phyloP scores from a whole-genome alignment of 495 filamentous ascomycete species.

The Xylaria grammica region DNA sequence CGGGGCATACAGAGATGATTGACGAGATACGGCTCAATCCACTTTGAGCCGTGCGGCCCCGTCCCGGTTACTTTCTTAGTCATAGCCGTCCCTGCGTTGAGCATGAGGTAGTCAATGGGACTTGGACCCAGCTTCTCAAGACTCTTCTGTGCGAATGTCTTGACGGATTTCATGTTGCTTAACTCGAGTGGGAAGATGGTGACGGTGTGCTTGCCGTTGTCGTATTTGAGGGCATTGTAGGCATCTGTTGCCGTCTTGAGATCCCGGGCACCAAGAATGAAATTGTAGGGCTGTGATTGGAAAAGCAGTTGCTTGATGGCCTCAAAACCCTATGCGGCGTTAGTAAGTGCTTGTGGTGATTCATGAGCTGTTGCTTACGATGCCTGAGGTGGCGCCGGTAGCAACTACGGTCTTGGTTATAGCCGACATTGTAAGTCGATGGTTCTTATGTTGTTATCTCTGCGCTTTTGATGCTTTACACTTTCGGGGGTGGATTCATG shows the following conservation, averaged over 20 bases:
- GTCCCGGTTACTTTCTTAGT: conserved; percentile 28
- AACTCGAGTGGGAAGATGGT: conserved; percentile 51
- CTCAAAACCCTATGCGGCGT: conserved; percentile 47
- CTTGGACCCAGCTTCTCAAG: conserved; percentile 43
- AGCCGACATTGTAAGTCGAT: conserved; percentile 33
- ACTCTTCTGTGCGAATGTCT: conserved; percentile 43
- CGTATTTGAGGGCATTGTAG: conserved; percentile 42
- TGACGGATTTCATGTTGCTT: conserved; percentile 39
- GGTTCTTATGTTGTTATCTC: not conserved
- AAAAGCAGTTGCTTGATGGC: conserved; percentile 46
- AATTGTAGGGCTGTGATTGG: conserved; percentile 46
- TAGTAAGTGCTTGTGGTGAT: conserved; percentile 7
- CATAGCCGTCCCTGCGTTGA: conserved; percentile 47
- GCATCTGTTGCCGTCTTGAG: conserved; percentile 39
- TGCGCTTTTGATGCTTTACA: not conserved
- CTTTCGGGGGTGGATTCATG: not conserved
- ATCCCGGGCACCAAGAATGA: conserved; percentile 52
- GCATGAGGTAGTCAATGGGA: conserved; percentile 46
- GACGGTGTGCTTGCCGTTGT: conserved; percentile 41
- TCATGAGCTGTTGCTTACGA: conserved; percentile 35
- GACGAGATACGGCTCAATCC: conserved; percentile 46
- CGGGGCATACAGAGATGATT: conserved; percentile 48
- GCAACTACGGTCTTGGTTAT: conserved; percentile 50
- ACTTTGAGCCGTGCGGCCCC: conserved; percentile 41
- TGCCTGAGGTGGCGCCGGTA: conserved; percentile 50